Conservation (phyloP, 2,329 filamentous ascomycete genomes). For the Colletotrichum incanum region DNA sequence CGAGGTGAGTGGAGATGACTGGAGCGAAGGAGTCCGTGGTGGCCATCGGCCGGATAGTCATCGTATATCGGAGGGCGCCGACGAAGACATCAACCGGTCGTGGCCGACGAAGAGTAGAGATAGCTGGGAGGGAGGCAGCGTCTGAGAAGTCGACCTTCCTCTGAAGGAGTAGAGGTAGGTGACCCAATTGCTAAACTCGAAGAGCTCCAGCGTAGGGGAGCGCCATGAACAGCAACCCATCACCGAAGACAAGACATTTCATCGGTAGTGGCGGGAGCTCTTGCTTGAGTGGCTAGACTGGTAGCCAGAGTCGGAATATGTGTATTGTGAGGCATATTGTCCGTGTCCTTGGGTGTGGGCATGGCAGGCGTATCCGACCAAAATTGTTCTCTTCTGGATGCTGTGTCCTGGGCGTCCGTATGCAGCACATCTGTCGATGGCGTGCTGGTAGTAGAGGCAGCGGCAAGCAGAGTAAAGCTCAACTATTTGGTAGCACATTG, state of each 20-base stretch:
- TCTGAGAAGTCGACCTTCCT: conserved; percentile 51
- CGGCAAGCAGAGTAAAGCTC: conserved; percentile 11
- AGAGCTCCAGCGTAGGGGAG: conserved; percentile 58
- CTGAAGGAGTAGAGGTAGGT: conserved; percentile 65
- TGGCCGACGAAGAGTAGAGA: conserved; percentile 65
- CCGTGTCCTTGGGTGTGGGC: conserved; percentile 37
- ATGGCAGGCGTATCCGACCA: conserved; percentile 12
- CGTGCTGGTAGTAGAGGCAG: conserved; percentile 17
- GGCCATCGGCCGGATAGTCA: conserved; percentile 24
- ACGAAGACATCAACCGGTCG: conserved; percentile 58
- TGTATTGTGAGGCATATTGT: conserved; percentile 57
- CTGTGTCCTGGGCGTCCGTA: conserved; percentile 1
- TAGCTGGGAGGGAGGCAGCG: conserved; percentile 63
- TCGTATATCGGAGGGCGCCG: conserved; percentile 50
- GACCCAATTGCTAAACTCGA: conserved; percentile 64
- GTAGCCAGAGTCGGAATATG: conserved; percentile 10
- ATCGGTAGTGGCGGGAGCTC: conserved; percentile 62
- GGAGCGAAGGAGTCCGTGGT: conserved; percentile 17
- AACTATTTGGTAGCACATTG: conserved; percentile 24
- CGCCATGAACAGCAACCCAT: conserved; percentile 61
- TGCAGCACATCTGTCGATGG: conserved; percentile 8
- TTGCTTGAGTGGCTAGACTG: conserved; percentile 57
- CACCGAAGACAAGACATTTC: conserved; percentile 69
- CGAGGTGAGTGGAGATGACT: conserved; percentile 20
- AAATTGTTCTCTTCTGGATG: conserved; percentile 6